Base-by-base conservation (phyloP, 257 asterid genomes). In the Dorcoceras hygrometricum region DNA sequence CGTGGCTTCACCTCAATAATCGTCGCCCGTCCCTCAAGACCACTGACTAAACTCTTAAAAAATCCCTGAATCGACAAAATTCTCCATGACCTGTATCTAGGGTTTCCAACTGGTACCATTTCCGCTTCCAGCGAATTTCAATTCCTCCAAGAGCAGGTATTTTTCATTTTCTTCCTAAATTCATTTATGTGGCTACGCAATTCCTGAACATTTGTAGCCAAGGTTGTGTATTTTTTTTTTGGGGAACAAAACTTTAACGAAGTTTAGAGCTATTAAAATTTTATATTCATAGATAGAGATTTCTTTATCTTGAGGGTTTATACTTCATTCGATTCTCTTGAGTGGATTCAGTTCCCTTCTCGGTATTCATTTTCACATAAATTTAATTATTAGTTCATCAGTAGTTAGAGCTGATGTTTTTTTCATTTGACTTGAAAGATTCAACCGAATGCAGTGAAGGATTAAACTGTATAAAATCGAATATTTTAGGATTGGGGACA, bases 21-120 rank as follows among this genome's bases (percentile, higher is more conserved):
- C n/a, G n/a, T n/a, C n/a, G n/a, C n/a, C n/a, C n/a, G n/a, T n/a
- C n/a, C n/a, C n/a, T n/a, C n/a, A n/a, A n/a, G n/a, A n/a, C n/a
- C n/a, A n/a, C n/a, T n/a, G n/a, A n/a, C n/a, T n/a, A n/a, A n/a
- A n/a, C n/a, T n/a, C n/a, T n/a, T 2, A n/a, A 39, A 28, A 53
- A 56, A 24, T 50, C 14, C 72, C 48, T 39, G 60, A 65, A 25
- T 62, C 43, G 22, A 20, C 66, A 50, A 19, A 11, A 20, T 2
- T 36, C 18, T 0, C 10, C 0, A 29, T 29, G 4, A n/a, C n/a
- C n/a, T n/a, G 7, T 46, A 36, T 53, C 39, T 62, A 69, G 77
- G 83, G 77, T 29, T 77, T 71, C 57, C 66, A 59, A 54, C 28
- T 55, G 60, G 25, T 28, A 25, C 34, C 20, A 61, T 23, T 29